Evolutionary conservation across 805 yeast genomes (phyloP), one percentile per base, ranked within the genome.

Genomic region (Candida caryicola): DNA sequence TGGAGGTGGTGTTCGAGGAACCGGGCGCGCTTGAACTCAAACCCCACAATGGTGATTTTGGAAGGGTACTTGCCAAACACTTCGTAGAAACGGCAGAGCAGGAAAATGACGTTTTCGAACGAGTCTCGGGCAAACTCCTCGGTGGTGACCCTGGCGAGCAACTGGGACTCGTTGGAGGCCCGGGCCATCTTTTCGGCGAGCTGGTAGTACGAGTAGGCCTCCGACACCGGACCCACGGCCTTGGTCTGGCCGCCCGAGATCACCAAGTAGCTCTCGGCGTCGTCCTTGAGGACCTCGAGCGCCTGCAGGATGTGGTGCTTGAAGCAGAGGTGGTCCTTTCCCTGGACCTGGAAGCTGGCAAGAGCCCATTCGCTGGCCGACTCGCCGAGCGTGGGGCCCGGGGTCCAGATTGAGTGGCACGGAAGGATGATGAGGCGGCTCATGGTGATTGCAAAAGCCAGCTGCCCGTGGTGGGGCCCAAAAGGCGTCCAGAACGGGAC

Each of bases 51-150:
- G 0, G 79, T 74, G 3, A 85, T 62, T 2, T 46, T 46, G 0
- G 48, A 31, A 0, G 95, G 95, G 44, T 73, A 81, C 1, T 6
- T 16, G 0, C 69, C 64, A 3, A 62, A 54, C 2, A 70, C 42
- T 45, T 81, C 79, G 21, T 71, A 55, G 52, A 70, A 85, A 36
- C 78, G 61, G 25, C 74, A 66, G 2, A 82, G 46, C 46, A 83
- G 77, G 55, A 77, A 84, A 2, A 84, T 43, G 4, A 85, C 74
- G 56, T 86, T 86, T 52, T 86, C 95, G 53, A 82, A 82, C 1
- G 93, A 84, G 57, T 86, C 95, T 28, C 87, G 62, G 0, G 95
- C 88, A 54, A 58, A 82, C 47, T 83, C 90, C 51, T 86, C 95
- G 1, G 79, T 60, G 4, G 66, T 43, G 0, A 82, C 58, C 19